Percentiles rank a stretch among this genome's conserved stretches.
These are phyloP conservation scores for Podila epigama DNA, from an alignment of 192 early-diverging fungal species.

Conservation along the genomic window DNA sequence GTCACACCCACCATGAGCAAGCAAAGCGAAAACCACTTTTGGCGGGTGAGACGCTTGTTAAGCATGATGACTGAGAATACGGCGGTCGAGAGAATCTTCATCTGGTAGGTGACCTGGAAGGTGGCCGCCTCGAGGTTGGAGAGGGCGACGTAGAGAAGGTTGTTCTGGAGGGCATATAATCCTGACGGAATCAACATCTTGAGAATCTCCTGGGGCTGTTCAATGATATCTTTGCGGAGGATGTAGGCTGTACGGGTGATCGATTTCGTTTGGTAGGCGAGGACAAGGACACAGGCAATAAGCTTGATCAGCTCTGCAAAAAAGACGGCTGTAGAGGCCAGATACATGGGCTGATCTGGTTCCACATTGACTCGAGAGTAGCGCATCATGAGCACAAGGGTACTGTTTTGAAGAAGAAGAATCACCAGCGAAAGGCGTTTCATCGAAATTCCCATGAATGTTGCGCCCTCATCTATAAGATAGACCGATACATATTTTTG, in stretches of 20 bases:
- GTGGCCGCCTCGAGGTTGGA: slow-evolving; percentile 84
- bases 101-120: slow-evolving; percentile 90
- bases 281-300: slow-evolving; percentile 55
- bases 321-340: slow-evolving; percentile 93
- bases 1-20: slow-evolving; percentile 84
- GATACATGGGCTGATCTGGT: slow-evolving; percentile 72
- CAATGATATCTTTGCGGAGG: slow-evolving; percentile 60
- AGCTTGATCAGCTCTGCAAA: slow-evolving; percentile 89
- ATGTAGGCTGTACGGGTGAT: slow-evolving; percentile 48
- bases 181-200: slow-evolving; percentile 84
- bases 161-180: slow-evolving; percentile 86
- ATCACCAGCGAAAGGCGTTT: slow-evolving; percentile 87
- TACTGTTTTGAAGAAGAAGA: slow-evolving; percentile 90
- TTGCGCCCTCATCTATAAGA: slow-evolving; percentile 24
- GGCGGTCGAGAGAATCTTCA: slow-evolving; percentile 91
- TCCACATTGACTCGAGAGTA: slow-evolving; percentile 78
- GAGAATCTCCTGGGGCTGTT: slow-evolving; percentile 70
- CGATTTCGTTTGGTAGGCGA: slow-evolving; percentile 55
- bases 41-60: slow-evolving; percentile 60
- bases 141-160: slow-evolving; percentile 83
- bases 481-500: too few species aligned
- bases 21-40: slow-evolving; percentile 80
- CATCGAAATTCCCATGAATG: slow-evolving; percentile 67
- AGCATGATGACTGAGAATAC: slow-evolving; percentile 85
- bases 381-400: slow-evolving; percentile 88